Base-by-base conservation (phyloP, 2,329 filamentous ascomycete genomes). In the Ambrosiella cleistominuta region DNA sequence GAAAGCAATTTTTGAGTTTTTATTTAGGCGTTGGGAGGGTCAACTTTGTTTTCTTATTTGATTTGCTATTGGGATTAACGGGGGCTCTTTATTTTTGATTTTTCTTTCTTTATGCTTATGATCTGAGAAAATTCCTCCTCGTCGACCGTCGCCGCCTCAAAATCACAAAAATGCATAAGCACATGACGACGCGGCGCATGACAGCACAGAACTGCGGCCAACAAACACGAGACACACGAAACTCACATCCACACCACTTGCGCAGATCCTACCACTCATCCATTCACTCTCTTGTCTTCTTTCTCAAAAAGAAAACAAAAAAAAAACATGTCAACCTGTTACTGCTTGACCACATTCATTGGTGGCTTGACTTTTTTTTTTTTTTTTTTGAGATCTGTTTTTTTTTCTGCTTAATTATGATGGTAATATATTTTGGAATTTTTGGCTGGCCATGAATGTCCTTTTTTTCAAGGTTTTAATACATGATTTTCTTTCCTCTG, bases 1-100 rank as follows among this genome's bases (percentile, higher is more conserved):
- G 36, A 38, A 19, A n/a, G 13, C 11, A 35, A 3, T 56, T 51
- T 59, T 49, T 54, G 39, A 44, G 27, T 58, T 54, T 54, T 36
- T 51, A 42, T 50, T 42, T 49, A 17, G n/a, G 40, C n/a, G 40
- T 42, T 11, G 11, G 11, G 40, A n/a, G 39, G 39, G 39, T 12
- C 4, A 42, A 6, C n/a, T n/a, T 42, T 42, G 39, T n/a, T 42
- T 2, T 47, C 5, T 15, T 17, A 47, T 47, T 17, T 47, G 13
- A 47, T 47, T 17, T 47, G 12, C 4, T 47, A n/a, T 8, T 47
- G 40, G 11, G 11, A 42, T 42, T 42, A 42, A 42, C n/a, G 11
- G n/a, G n/a, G n/a, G 11, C 7, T n/a, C 8, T 47, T 47, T 13
- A 8, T 47, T 47, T 47, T 13, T 15, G 4, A 1, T 13, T n/a